Evolutionary conservation across 1,284 basidiomycete species (phyloP), one percentile per base, ranked within the genome.

Genomic region (Tausonia pullulans): DNA sequence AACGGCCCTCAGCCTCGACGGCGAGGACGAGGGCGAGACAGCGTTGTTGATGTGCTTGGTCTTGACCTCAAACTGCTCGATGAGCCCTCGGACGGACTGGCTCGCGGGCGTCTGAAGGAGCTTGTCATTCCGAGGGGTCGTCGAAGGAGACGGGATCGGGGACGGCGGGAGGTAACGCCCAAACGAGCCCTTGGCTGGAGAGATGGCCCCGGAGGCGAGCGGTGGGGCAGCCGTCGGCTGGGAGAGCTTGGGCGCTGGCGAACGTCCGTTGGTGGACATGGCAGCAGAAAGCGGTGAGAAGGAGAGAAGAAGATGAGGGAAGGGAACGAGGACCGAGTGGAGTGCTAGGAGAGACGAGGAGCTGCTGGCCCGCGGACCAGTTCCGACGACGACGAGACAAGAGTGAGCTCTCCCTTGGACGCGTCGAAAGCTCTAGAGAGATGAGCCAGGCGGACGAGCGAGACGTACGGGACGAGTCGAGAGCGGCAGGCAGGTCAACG

Each of bases 21-120:
- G 53, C n/a, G n/a, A 16, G 53, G 53, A 55, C 39, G 53, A 27
- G 27, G 27, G 27, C 27, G 53, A 55, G 53, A 41, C n/a, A 13
- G 53, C n/a, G 53, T 40, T 0, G 53, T 55, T 27, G 13, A 46
- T 16, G n/a, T 27, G 16, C 57, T 58, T 58, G 11, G 57, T 46
- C n/a, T 46, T 16, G 16, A 58, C 45, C 57, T 58, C 57, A 27
- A 58, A 58, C n/a, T 58, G 46, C 57, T 58, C 57, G 7, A 58
- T 46, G 16, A 58, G 44, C 4, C 57, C 57, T 1, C 44, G 11
- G 13, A 58, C 57, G 9, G 16, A 8, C 14, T 44, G n/a, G 8
- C 49, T 14, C 14, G 57, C 57, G 16, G 16, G 40, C 11, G 57
- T 58, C 14, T 52, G n/a, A 52, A 14, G 51, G 7, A n/a, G n/a